A percentile compares a stretch with the other conserved stretches of the same genome.
Conservation (phyloP, 1,139 yeast species). For the Protomyces inundatus region DNA sequence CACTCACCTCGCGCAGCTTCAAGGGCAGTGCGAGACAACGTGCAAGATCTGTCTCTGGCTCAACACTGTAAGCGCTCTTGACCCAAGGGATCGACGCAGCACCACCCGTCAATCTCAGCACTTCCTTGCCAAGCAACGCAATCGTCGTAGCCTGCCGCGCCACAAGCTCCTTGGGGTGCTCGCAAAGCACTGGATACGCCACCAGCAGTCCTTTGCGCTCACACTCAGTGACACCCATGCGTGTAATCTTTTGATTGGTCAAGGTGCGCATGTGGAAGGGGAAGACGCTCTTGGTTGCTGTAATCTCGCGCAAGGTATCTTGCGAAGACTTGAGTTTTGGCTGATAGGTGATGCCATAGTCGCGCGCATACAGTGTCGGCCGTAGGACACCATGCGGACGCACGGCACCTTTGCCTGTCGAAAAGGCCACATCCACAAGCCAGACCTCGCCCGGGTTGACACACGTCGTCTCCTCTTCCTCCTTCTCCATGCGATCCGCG, state of each 20-base stretch:
- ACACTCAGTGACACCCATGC: slow-evolving; percentile 77
- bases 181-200: slow-evolving; percentile 65
- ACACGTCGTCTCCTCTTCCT: slow-evolving; percentile 48
- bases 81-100: slow-evolving; percentile 69
- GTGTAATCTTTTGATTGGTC: slow-evolving; percentile 43
- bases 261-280: slow-evolving; percentile 80
- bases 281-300: slow-evolving; percentile 71
- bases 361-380: slow-evolving; percentile 77
- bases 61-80: slow-evolving; percentile 55
- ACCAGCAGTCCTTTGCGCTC: slow-evolving; percentile 74
- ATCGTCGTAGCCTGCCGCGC: slow-evolving; percentile 80
- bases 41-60: slow-evolving; percentile 1
- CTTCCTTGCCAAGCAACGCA: slow-evolving; percentile 56
- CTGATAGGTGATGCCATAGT: slow-evolving; percentile 70
- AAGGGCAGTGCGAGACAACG: slow-evolving; percentile 1
- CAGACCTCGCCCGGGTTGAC: slow-evolving; percentile 82
- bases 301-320: slow-evolving; percentile 62
- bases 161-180: slow-evolving; percentile 25
- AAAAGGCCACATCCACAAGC: slow-evolving; percentile 74
- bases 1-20: slow-evolving; percentile 6
- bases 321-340: slow-evolving; percentile 73
- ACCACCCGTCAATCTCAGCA: slow-evolving; percentile 78
- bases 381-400: slow-evolving; percentile 32
- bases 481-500: slow-evolving; percentile 11
- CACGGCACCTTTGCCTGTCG: slow-evolving; percentile 43